A percentile compares a stretch with the other conserved stretches of the same genome.
These are phyloP conservation scores for Tulasnella sp. DNA, from an alignment of 768 basidiomycete genomes.

Conservation along the genomic window DNA sequence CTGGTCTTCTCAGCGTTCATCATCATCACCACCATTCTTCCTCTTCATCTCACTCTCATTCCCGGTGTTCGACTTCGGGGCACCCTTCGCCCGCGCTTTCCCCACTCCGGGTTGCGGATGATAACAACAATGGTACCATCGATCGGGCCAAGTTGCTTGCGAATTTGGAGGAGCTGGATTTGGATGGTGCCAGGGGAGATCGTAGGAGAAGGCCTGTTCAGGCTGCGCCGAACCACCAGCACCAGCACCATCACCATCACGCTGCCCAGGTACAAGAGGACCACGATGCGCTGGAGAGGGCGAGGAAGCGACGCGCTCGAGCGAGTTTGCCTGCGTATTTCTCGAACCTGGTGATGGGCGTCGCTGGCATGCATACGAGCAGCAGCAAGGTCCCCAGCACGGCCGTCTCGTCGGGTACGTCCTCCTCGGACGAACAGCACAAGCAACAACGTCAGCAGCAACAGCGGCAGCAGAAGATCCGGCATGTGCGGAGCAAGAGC, in stretches of 20 bases:
- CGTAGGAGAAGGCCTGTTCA: neutral
- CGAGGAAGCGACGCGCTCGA: conserved; percentile 5
- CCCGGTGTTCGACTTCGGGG: neutral
- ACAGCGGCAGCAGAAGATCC: neutral
- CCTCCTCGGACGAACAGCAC: neutral
- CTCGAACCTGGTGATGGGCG: conserved; percentile 6
- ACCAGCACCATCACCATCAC: neutral
- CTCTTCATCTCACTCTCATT: neutral
- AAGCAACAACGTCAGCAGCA: neutral
- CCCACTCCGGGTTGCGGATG: neutral
- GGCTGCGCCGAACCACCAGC: neutral
- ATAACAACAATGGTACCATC: neutral
- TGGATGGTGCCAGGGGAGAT: neutral
- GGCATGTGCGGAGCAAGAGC: conserved; percentile 1
- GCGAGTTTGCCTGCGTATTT: conserved; percentile 12
- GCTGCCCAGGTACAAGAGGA: neutral
- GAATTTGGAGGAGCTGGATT: neutral
- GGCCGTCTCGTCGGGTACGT: conserved; percentile 8
- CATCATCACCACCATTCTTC: neutral
- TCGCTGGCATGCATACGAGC: neutral
- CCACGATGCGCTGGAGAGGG: neutral
- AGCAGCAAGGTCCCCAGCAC: conserved; percentile 1
- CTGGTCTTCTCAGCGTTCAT: neutral
- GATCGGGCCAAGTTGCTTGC: neutral
- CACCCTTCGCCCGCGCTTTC: neutral